Conservation (phyloP, 78 protist species). For the Guillardia theta region DNA sequence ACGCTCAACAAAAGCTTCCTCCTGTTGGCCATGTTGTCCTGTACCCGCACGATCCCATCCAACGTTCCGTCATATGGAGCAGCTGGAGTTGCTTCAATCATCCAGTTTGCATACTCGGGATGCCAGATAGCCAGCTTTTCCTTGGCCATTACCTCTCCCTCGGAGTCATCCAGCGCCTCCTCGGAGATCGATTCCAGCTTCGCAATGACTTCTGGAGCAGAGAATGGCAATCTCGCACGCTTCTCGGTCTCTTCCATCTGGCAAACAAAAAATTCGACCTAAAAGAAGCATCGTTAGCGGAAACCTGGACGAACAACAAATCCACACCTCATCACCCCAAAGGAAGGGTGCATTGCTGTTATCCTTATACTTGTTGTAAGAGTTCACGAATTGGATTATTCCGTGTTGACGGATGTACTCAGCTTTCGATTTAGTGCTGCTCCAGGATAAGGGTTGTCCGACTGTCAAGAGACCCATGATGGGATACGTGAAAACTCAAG, state of each 20-base stretch:
- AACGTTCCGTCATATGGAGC: conserved; percentile 69
- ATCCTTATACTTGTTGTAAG: background rate
- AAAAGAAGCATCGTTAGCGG: background rate
- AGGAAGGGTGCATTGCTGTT: background rate
- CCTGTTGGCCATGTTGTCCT: conserved; percentile 54
- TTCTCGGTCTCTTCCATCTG: background rate
- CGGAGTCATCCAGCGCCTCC: background rate
- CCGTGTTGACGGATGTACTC: background rate
- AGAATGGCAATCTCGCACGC: background rate
- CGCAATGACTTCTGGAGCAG: background rate
- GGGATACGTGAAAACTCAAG: no score
- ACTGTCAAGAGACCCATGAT: background rate
- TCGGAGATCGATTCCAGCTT: background rate
- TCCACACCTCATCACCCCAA: conserved; percentile 34
- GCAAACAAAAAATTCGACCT: background rate
- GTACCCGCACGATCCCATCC: conserved; percentile 41
- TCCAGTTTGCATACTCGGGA: conserved; percentile 90
- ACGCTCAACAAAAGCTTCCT: background rate
- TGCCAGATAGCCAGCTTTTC: conserved; percentile 63
- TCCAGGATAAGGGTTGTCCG: background rate
- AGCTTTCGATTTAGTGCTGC: background rate
- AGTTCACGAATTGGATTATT: background rate
- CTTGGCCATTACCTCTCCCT: background rate
- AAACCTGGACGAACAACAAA: background rate
- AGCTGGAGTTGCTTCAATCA: conserved; percentile 91